phyloP scores from a whole-genome alignment of 192 early-diverging fungal species.

The Backusella parvicylindrica region DNA sequence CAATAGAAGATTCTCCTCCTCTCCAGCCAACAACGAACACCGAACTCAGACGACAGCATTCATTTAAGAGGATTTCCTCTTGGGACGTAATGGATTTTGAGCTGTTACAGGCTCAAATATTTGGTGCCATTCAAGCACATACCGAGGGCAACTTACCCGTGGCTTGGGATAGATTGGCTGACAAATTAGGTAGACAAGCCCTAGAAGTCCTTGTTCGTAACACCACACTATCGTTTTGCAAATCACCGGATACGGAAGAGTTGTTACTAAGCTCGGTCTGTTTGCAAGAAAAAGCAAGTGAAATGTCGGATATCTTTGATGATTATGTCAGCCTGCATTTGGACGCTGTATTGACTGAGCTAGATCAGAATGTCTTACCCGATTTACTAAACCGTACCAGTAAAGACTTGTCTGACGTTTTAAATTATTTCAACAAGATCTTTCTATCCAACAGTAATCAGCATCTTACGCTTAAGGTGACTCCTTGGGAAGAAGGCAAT shows the following conservation, averaged over 20 bases:
- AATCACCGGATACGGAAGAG: neutral
- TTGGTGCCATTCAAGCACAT: slow-evolving; percentile 18
- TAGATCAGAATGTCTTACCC: slow-evolving; percentile 5
- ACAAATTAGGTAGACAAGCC: slow-evolving; percentile 15
- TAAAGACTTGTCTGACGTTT: slow-evolving; percentile 10
- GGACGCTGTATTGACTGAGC: neutral
- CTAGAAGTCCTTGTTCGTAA: slow-evolving; percentile 10
- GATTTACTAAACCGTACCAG: slow-evolving; percentile 8
- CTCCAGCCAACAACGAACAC: neutral
- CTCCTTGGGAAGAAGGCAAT: slow-evolving; percentile 2
- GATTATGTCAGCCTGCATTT: slow-evolving; percentile 10
- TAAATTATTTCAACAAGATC: slow-evolving; percentile 14
- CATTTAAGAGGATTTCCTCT: neutral
- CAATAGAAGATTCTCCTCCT: neutral
- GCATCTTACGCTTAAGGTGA: neutral
- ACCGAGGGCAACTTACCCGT: slow-evolving; percentile 17
- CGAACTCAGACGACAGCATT: neutral
- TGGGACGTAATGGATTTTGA: slow-evolving; percentile 19
- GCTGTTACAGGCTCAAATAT: slow-evolving; percentile 17
- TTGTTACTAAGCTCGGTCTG: neutral
- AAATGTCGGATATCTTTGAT: slow-evolving; percentile 6
- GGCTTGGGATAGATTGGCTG: slow-evolving; percentile 17
- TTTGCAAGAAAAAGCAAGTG: slow-evolving; percentile 14
- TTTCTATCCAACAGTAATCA: neutral
- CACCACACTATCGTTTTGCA: neutral